Evolutionary conservation across 768 basidiomycete genomes (phyloP), one percentile per base, ranked within the genome.

Genomic region (Tremella yokohamensis): DNA sequence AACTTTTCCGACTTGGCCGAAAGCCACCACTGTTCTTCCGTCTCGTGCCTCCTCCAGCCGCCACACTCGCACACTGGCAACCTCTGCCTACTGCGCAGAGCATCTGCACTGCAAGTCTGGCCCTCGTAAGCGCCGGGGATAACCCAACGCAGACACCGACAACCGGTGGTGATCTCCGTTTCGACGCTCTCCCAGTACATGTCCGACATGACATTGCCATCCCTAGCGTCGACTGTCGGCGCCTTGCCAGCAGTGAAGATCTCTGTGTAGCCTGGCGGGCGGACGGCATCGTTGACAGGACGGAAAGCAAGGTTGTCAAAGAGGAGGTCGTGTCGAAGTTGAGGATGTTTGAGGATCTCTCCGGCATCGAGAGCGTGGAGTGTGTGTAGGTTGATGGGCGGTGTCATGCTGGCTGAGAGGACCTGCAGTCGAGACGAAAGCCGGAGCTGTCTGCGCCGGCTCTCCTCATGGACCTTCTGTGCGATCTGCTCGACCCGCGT

Each of bases 321-420:
- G 64, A 93, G 83, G 60, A 93, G 81, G 77, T 93, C 90, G 66
- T 94, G 90, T 20, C 92, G 87, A 58, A 94, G 85, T 73, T 92
- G 90, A 20, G 90, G 89, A 75, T 91, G 91, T 49, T 88, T 84
- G 56, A 94, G 81, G 66, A 94, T 91, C 53, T 86, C 84, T 57
- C 86, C 83, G 18, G 94, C 79, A 74, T 96, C 90, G 51, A 96
- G 80, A 71, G 91, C 89, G 69, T 84, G 85, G 65, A 96, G 81
- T 1, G 89, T 90, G 44, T 85, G 83, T 39, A 87, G 82, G 69
- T 89, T 91, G 73, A 94, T 88, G 42, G 87, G 82, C 0, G 92
- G 90, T 29, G 81, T 80, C 12, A 59, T 60, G 39, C 61, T 63
- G 29, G 69, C 69, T 15, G 65, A 59, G 18, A 66, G 13, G 39